phyloP scores from a whole-genome alignment of 768 basidiomycete genomes.

The Naganishia antarctica region DNA sequence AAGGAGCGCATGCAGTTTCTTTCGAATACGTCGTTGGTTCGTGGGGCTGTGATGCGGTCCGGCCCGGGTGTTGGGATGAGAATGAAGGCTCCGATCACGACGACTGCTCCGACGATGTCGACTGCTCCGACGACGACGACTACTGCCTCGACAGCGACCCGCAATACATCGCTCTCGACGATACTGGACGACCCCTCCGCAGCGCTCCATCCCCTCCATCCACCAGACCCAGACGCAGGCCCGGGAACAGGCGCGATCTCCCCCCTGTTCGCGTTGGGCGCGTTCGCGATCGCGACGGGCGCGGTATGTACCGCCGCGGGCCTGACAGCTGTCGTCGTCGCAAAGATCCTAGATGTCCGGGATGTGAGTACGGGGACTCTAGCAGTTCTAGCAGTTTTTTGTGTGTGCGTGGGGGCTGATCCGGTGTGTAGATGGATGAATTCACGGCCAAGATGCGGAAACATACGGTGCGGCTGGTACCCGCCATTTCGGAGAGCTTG shows the following conservation, averaged over 20 bases:
- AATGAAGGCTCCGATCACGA: too few species aligned
- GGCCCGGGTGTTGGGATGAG: background rate
- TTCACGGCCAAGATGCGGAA: constrained; percentile 9
- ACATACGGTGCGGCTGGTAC: background rate
- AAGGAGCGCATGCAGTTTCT: background rate
- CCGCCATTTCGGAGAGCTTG: background rate
- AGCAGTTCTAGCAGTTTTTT: too few species aligned
- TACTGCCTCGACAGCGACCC: background rate
- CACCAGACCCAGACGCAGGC: background rate
- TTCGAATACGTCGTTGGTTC: background rate
- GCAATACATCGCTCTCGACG: background rate
- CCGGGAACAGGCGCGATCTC: constrained; percentile 5
- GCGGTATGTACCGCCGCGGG: constrained; percentile 1
- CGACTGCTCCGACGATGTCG: background rate
- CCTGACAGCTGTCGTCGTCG: background rate
- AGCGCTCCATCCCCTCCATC: background rate
- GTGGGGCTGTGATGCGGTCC: background rate
- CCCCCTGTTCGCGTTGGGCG: constrained; percentile 14
- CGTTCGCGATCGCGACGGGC: constrained; percentile 15
- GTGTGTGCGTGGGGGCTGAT: too few species aligned
- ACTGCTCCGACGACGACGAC: background rate
- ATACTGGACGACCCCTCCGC: constrained; percentile 5
- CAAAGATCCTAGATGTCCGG: background rate
- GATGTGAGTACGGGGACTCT: too few species aligned
- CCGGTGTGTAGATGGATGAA: constrained; percentile 13